These are phyloP conservation scores for Sporodiniella umbellata DNA, from an alignment of 371 early-diverging fungal species.

Conservation along the genomic window DNA sequence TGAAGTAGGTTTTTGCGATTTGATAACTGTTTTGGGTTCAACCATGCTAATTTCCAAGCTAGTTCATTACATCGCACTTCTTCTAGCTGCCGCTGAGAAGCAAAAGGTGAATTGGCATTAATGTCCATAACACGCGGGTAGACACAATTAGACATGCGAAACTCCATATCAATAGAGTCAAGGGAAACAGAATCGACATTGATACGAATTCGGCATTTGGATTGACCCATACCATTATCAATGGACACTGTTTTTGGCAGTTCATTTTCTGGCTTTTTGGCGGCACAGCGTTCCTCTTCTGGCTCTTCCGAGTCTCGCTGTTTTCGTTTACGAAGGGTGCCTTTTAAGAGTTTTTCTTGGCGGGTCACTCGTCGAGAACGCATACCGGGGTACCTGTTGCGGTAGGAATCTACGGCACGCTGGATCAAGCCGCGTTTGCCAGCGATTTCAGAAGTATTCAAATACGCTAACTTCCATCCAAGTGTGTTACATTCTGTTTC, in stretches of 20 bases:
- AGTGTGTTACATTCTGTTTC: slow-evolving; percentile 34
- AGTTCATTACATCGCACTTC: slow-evolving; percentile 46
- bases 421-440: slow-evolving; percentile 90
- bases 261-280: not conserved
- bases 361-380: slow-evolving; percentile 77
- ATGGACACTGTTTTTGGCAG: slow-evolving; percentile 27
- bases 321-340: slow-evolving; percentile 40
- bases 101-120: slow-evolving; percentile 19
- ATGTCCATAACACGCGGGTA: slow-evolving; percentile 47
- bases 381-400: slow-evolving; percentile 79
- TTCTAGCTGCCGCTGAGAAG: slow-evolving; percentile 35
- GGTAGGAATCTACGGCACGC: slow-evolving; percentile 90
- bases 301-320: slow-evolving; percentile 18
- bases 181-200: slow-evolving; percentile 46
- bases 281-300: not conserved
- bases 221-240: slow-evolving; percentile 19
- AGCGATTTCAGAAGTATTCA: slow-evolving; percentile 75
- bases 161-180: slow-evolving; percentile 32
- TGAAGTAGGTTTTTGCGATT: slow-evolving; percentile 43
- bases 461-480: slow-evolving; percentile 46
- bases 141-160: slow-evolving; percentile 42
- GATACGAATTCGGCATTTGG: slow-evolving; percentile 34
- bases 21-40: slow-evolving; percentile 46
- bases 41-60: slow-evolving; percentile 52
- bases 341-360: slow-evolving; percentile 67